phyloP scores from a whole-genome alignment of 495 filamentous ascomycete species.

The Lasiosphaeria miniovina region DNA sequence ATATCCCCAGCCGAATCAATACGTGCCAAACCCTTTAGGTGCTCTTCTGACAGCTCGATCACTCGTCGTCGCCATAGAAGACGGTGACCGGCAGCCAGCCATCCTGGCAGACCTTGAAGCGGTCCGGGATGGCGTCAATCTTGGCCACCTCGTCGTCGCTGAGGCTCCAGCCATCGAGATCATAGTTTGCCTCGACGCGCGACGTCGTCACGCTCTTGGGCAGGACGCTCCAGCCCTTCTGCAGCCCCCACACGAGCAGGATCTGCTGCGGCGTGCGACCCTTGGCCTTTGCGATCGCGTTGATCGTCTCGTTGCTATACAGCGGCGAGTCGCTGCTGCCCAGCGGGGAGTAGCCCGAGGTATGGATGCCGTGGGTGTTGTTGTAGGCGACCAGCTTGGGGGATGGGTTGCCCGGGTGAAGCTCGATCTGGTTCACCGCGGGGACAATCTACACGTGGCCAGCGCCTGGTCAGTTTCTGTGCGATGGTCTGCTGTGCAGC shows the following conservation, averaged over 20 bases:
- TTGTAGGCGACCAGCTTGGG: constrained; percentile 76
- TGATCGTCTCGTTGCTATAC: constrained; percentile 58
- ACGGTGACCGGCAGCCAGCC: constrained; percentile 72
- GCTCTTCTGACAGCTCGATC: not conserved
- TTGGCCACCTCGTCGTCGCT: constrained; percentile 60
- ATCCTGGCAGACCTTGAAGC: constrained; percentile 74
- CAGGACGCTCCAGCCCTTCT: constrained; percentile 71
- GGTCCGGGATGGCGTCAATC: constrained; percentile 61
- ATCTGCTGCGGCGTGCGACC: constrained; percentile 66
- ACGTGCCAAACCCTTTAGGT: too few relatives aligned
- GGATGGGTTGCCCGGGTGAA: constrained; percentile 79
- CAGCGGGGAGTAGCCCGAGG: constrained; percentile 65
- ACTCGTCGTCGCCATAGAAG: constrained; percentile 83
- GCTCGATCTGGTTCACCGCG: constrained; percentile 87
- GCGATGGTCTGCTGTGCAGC: not conserved
- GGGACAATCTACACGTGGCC: constrained; percentile 56
- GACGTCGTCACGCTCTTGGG: constrained; percentile 64
- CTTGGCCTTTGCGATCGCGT: constrained; percentile 61
- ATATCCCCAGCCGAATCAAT: not conserved
- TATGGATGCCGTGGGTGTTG: constrained; percentile 65
- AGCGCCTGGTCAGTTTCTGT: constrained; percentile 31
- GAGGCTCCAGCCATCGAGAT: constrained; percentile 64
- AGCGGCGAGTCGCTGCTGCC: constrained; percentile 55
- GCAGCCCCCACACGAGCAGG: constrained; percentile 65
- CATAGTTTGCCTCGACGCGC: constrained; percentile 60